phyloP scores from a whole-genome alignment of 2,329 filamentous ascomycete genomes.

The Clonostachys rhizophaga region DNA sequence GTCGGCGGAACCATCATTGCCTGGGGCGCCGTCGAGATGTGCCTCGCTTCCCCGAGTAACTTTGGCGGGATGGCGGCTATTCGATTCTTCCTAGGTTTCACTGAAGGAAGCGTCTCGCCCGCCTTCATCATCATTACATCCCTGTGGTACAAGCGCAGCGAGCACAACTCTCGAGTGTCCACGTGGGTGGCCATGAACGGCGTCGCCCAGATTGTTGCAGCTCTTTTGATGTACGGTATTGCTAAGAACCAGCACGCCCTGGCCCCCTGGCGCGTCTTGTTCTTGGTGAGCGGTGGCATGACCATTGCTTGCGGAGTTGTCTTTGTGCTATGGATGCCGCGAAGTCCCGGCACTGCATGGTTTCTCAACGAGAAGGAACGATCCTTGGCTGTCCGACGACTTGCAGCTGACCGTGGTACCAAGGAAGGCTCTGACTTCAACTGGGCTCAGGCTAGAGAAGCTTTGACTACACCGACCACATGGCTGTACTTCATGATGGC shows the following conservation, averaged over 20 bases:
- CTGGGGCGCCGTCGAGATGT: constrained; percentile 4
- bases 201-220: constrained; percentile 16
- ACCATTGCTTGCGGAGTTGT: constrained; percentile 33
- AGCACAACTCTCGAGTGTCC: constrained; percentile 19
- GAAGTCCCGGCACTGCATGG: constrained; percentile 39
- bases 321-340: constrained; percentile 42
- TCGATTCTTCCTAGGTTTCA: constrained; percentile 20
- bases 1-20: constrained; percentile 31
- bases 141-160: constrained; percentile 18
- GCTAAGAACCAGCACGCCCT: constrained; percentile 10
- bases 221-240: constrained; percentile 18
- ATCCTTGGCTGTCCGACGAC: constrained; percentile 26
- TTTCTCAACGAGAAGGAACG: constrained; percentile 36
- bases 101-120: constrained; percentile 20
- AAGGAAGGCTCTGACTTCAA: constrained; percentile 35
- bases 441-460: constrained; percentile 23
- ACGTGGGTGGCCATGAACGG: constrained; percentile 22
- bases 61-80: constrained; percentile 13
- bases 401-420: constrained; percentile 21
- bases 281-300: constrained; percentile 41
- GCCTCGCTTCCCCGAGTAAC: constrained; percentile 6
- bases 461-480: too few species aligned
- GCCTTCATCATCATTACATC: constrained; percentile 23
- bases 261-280: constrained; percentile 39
- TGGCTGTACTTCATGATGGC: too few species aligned